phyloP scores from a whole-genome alignment of 2,329 filamentous ascomycete genomes.

The Penicillium sp. region DNA sequence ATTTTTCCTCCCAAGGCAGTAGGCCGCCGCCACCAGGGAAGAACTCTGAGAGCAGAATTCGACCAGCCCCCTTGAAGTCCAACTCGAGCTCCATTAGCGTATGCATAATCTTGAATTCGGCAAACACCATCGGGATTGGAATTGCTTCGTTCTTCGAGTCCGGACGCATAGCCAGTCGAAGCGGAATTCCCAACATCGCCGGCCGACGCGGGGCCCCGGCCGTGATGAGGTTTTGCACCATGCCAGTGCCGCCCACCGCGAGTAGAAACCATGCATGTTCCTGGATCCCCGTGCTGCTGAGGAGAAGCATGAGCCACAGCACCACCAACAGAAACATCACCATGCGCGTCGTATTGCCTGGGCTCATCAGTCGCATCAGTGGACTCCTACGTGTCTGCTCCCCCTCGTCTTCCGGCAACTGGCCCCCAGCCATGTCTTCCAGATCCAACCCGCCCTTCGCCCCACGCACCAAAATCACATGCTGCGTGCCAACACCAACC shows the following conservation, averaged over 20 bases:
- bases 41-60: neutral
- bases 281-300: constrained; percentile 33
- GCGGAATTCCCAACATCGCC: neutral
- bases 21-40: neutral
- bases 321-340: neutral
- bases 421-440: constrained; percentile 35
- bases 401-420: neutral
- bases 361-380: neutral
- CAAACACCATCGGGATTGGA: neutral
- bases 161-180: neutral
- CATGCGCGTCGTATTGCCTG: constrained; percentile 4
- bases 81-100: constrained; percentile 1
- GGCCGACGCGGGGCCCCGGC: neutral
- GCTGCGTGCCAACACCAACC: constrained; percentile 35
- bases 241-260: constrained; percentile 30
- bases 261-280: constrained; percentile 37
- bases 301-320: constrained; percentile 37
- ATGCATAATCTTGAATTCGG: neutral
- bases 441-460: constrained; percentile 32
- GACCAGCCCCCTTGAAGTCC: neutral
- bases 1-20: neutral
- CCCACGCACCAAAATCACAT: constrained; percentile 36
- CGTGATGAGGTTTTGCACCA: constrained; percentile 3
- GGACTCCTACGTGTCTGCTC: neutral
- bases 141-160: neutral